Evolutionary conservation across 2,329 filamentous ascomycete species (phyloP).

Genomic region (Aspergillus pseudonomiae): DNA sequence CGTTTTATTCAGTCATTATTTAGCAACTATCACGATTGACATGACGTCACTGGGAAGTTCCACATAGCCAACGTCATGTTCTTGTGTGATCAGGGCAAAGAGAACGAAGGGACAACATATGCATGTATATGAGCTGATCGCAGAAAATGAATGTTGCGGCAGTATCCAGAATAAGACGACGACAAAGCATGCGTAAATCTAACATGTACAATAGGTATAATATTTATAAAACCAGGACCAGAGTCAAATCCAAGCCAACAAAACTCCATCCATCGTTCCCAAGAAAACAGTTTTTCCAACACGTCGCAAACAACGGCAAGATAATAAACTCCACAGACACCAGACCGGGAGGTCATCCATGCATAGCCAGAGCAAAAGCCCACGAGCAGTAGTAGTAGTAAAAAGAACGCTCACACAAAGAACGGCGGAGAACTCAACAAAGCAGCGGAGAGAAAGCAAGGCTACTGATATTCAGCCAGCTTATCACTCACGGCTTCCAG

Average conservation of each 20-base stretch:
- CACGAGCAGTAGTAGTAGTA: background rate
- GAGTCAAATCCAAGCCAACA: background rate
- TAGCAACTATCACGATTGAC: background rate
- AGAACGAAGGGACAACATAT: background rate
- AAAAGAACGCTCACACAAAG: background rate
- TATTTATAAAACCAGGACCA: background rate
- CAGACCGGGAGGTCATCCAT: constrained; percentile 8
- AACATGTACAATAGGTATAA: background rate
- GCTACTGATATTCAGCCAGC: constrained; percentile 50
- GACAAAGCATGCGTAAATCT: background rate
- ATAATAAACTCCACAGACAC: constrained; percentile 9
- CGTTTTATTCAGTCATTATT: background rate
- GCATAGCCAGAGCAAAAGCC: background rate
- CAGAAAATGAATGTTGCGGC: background rate
- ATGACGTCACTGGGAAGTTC: background rate
- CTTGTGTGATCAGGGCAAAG: background rate
- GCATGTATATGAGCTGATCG: background rate
- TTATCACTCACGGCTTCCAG: constrained; percentile 60
- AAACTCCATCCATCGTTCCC: background rate
- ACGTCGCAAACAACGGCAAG: background rate
- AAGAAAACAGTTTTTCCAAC: background rate
- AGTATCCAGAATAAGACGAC: background rate
- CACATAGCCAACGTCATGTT: background rate
- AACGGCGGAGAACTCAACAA: background rate
- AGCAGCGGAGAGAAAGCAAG: background rate